Conservation (phyloP, 225 moss, liverwort and hornwort species). For the Anthoceros angustus region DNA sequence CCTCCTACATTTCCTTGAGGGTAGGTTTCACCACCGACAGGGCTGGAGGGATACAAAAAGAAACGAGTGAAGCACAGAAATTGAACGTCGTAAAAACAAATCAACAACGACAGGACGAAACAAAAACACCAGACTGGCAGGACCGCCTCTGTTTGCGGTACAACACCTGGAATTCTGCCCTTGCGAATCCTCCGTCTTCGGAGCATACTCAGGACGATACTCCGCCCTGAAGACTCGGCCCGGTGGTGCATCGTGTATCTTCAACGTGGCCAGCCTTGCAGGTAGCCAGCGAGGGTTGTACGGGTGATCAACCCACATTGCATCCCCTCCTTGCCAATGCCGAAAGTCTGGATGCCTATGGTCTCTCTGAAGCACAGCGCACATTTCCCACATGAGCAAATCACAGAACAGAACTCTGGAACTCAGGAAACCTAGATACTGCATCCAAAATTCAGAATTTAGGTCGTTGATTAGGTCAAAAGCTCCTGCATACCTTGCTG, state of each 20-base stretch:
- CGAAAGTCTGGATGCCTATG: conserved; percentile 2
- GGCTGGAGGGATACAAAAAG: too few species aligned
- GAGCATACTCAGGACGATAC: not conserved
- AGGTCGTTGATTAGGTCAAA: not conserved
- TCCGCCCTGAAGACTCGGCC: not conserved
- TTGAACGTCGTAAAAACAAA: too few species aligned
- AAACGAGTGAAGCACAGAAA: too few species aligned
- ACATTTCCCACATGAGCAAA: too few species aligned
- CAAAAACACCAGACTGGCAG: too few species aligned
- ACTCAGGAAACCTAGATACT: too few species aligned
- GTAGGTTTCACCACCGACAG: too few species aligned
- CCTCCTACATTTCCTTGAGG: too few species aligned
- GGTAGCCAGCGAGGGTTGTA: not conserved
- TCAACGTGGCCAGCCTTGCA: not conserved
- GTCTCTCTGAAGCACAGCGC: not conserved
- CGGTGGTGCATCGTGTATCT: not conserved
- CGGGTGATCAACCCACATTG: not conserved
- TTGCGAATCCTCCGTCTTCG: not conserved
- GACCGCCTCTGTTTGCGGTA: too few species aligned
- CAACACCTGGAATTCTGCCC: too few species aligned
- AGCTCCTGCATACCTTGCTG: not conserved
- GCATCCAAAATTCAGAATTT: not conserved
- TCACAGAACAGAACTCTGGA: too few species aligned
- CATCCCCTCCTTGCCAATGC: conserved; percentile 5
- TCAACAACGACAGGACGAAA: too few species aligned